Evolutionary conservation across 768 basidiomycete genomes (phyloP), one percentile per base, ranked within the genome.

Genomic region (Lyophyllum semitale): DNA sequence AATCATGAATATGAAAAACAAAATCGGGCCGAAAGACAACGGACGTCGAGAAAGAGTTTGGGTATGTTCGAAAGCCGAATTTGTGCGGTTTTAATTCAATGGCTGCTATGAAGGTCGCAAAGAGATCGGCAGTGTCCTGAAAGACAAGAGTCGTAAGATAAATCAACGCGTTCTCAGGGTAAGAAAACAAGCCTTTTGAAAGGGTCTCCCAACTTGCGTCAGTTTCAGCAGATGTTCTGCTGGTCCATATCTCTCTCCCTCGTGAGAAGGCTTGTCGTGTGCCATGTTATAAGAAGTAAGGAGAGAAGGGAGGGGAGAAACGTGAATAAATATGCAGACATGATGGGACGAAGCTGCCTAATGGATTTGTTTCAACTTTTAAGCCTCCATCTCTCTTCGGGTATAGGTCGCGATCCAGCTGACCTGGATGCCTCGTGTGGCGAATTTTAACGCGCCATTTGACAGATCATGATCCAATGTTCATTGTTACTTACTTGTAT

Each of bases 41-140:
- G 18, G 22, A 60, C 59, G 59, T 57, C 2, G 59, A 57, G 25
- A 60, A 60, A 9, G 59, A 57, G 5, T 41, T 40, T 20, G 42
- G 55, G 23, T 57, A 57, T 5, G 52, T 54, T 18, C 53, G 43
- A 38, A 60, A 60, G 41, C 45, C 45, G 29, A 51, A 35, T 32
- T 44, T 60, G 27, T 57, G 55, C 7, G 59, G 49, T n/a, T 54
- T 57, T 30, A 60, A 40, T 37, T 57, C 53, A 27, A 37, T 57
- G 22, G 59, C 59, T 20, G 51, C 40, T 22, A 57, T 47, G 38
- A 60, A 60, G 2, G 55, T 60, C 8, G 59, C 59, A 40, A 60
- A 60, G 26, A 60, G 52, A 44, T 60, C 55, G 9, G 35, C 49
- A 41, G 53, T 47, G 29, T 60, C 59, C 59, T 60, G 20, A 20